phyloP scores from a whole-genome alignment of 176 grass and related monocot species.

The Canna indica region DNA sequence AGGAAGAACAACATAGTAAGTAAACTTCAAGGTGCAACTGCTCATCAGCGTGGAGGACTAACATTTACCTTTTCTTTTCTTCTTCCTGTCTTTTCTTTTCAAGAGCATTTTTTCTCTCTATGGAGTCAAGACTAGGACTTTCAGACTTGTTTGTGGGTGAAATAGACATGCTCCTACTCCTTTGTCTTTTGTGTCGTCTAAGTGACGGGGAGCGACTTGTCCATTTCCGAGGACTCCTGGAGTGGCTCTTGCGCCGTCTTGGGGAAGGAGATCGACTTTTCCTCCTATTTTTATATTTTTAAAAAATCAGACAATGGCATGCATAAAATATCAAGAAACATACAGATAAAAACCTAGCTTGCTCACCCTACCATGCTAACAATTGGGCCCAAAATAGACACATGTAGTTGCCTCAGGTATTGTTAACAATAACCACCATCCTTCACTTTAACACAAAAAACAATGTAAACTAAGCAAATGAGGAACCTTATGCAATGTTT shows the following conservation, averaged over 20 bases:
- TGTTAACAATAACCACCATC: constrained; percentile 39
- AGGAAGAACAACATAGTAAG: background rate
- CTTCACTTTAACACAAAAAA: constrained; percentile 36
- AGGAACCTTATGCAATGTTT: background rate
- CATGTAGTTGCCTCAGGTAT: constrained; percentile 47
- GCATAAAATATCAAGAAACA: background rate
- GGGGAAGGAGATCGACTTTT: constrained; percentile 71
- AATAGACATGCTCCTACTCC: constrained; percentile 44
- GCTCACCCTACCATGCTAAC: constrained; percentile 11
- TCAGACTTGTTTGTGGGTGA: constrained; percentile 35
- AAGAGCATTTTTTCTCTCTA: constrained; percentile 51
- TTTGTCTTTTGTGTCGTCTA: constrained; percentile 54
- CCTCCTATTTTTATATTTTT: constrained; percentile 40
- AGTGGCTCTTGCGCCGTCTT: constrained; percentile 45
- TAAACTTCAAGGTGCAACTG: too few relatives aligned
- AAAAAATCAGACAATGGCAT: constrained; percentile 6
- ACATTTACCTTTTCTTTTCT: constrained; percentile 94
- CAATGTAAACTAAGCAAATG: constrained; percentile 18
- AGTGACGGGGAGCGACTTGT: constrained; percentile 47
- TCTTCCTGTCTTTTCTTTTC: constrained; percentile 72
- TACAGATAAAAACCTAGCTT: background rate
- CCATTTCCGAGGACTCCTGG: constrained; percentile 38
- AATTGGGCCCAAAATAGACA: constrained; percentile 3
- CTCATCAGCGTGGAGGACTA: constrained; percentile 32
- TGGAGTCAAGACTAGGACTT: constrained; percentile 27